Percentiles rank a stretch among this genome's conserved stretches.
Evolutionary conservation across 2,329 filamentous ascomycete genomes (phyloP).

Genomic region (Diaporthe vaccinii): DNA sequence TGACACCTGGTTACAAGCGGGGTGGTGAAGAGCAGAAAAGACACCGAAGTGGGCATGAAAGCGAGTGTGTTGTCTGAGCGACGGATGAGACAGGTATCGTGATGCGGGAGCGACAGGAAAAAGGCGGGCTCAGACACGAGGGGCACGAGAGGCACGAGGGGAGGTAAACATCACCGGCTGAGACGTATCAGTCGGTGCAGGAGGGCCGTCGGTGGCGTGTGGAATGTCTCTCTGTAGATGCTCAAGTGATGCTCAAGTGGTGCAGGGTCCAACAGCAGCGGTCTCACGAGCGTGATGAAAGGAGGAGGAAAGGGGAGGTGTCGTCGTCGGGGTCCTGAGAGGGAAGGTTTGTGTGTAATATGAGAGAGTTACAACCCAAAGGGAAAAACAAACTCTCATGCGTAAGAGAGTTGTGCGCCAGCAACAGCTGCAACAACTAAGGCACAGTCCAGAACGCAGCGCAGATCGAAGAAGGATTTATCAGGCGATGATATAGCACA

Average conservation of each 20-base stretch:
- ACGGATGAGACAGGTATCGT: slow-evolving; percentile 37
- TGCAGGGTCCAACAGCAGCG: slow-evolving; percentile 29
- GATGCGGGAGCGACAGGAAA: slow-evolving; percentile 35
- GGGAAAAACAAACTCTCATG: slow-evolving; percentile 21
- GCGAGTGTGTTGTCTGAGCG: slow-evolving; percentile 31
- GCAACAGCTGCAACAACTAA: slow-evolving; percentile 19
- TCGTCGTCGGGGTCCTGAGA: not conserved
- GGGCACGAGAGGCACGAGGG: slow-evolving; percentile 16
- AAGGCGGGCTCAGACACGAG: slow-evolving; percentile 31
- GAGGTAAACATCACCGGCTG: slow-evolving; percentile 34
- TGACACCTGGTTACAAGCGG: slow-evolving; percentile 27
- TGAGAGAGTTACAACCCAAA: slow-evolving; percentile 4
- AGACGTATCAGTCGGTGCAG: slow-evolving; percentile 21
- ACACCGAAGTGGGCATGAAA: not conserved
- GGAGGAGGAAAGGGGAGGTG: not conserved
- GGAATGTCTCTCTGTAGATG: slow-evolving; percentile 18
- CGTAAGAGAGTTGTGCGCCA: slow-evolving; percentile 18
- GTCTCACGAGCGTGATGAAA: slow-evolving; percentile 38
- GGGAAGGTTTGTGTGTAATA: slow-evolving; percentile 21
- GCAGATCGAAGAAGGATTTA: not conserved
- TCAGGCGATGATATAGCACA: slow-evolving; percentile 30
- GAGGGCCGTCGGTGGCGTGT: slow-evolving; percentile 6
- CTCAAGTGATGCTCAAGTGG: slow-evolving; percentile 26
- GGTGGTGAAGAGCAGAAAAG: slow-evolving; percentile 17
- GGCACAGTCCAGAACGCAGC: slow-evolving; percentile 6